Conservation (phyloP, 441 rosid species). For the Cnidoscolus chayamansa region DNA sequence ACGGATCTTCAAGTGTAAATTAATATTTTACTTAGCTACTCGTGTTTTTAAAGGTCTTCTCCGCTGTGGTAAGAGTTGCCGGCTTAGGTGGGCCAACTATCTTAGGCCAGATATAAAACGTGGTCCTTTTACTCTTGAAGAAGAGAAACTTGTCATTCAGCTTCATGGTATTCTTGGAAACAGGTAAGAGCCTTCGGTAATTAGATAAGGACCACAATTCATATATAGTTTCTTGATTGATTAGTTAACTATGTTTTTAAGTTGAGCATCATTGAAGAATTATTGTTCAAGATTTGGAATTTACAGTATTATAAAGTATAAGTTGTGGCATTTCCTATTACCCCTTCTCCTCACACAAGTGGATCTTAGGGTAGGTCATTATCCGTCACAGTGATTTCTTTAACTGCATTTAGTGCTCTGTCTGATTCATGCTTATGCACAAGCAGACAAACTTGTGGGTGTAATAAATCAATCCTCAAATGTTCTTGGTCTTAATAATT, state of each 20-base stretch:
- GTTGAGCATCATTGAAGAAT: neutral
- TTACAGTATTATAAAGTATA: neutral
- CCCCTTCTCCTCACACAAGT: too few relatives aligned
- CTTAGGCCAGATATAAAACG: slow-evolving; percentile 52
- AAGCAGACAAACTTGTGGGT: too few relatives aligned
- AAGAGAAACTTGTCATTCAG: slow-evolving; percentile 43
- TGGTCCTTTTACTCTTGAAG: slow-evolving; percentile 45
- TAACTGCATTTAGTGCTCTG: too few relatives aligned
- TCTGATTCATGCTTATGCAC: too few relatives aligned
- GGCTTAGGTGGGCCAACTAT: slow-evolving; percentile 60
- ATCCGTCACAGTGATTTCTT: too few relatives aligned
- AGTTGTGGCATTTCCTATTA: too few relatives aligned
- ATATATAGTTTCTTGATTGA: neutral
- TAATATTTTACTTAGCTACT: neutral
- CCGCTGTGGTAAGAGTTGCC: slow-evolving; percentile 58
- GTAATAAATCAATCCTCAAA: too few relatives aligned
- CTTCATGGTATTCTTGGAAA: slow-evolving; percentile 52
- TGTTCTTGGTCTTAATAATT: too few relatives aligned
- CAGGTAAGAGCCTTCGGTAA: slow-evolving; percentile 25
- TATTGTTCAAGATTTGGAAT: neutral
- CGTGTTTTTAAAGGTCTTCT: slow-evolving; percentile 34
- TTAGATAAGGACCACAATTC: too few relatives aligned
- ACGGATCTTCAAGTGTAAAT: neutral
- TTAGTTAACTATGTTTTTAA: neutral
- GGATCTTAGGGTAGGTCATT: too few relatives aligned